A percentile compares a stretch with the other conserved stretches of the same genome.
phyloP scores from a whole-genome alignment of 805 yeast species.

The Candida dajiaensis region DNA sequence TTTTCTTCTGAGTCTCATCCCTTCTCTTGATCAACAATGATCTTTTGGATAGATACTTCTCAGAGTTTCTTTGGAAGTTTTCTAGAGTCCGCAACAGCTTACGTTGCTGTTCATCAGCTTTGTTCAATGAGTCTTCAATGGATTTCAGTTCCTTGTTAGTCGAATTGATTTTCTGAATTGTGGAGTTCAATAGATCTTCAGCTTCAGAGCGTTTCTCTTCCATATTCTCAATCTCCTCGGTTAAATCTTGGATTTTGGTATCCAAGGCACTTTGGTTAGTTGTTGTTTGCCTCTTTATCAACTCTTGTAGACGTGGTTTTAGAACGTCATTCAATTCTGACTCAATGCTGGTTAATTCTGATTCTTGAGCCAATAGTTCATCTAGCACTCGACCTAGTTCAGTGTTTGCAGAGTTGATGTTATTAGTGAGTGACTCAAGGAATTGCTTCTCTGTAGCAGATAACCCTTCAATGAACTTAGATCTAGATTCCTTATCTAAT shows the following conservation, averaged over 20 bases:
- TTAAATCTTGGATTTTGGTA: conserved; percentile 13
- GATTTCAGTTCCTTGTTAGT: conserved; percentile 21
- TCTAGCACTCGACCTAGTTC: conserved; percentile 36
- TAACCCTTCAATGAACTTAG: conserved; percentile 50
- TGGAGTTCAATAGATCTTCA: conserved; percentile 22
- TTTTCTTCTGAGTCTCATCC: conserved; percentile 65
- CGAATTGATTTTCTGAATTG: conserved; percentile 19
- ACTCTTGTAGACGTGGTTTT: conserved; percentile 43
- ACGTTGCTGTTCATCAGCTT: conserved; percentile 53
- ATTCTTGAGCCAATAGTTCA: conserved; percentile 38
- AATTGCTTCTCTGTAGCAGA: conserved; percentile 41
- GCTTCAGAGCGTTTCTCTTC: conserved; percentile 24
- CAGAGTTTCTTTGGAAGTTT: conserved; percentile 55
- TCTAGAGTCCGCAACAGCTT: conserved; percentile 50
- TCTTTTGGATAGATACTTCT: conserved; percentile 57
- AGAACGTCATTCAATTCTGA: conserved; percentile 56
- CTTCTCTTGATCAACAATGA: conserved; percentile 53
- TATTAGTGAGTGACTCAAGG: conserved; percentile 29
- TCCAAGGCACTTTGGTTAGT: conserved; percentile 13
- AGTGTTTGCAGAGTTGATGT: conserved; percentile 34
- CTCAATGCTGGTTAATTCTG: conserved; percentile 39
- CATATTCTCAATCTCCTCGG: conserved; percentile 23
- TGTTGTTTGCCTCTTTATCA: conserved; percentile 24
- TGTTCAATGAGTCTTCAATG: conserved; percentile 36
- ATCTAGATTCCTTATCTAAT: conserved; percentile 39